phyloP scores from a whole-genome alignment of 495 filamentous ascomycete species.

The Daldinia decipiens region DNA sequence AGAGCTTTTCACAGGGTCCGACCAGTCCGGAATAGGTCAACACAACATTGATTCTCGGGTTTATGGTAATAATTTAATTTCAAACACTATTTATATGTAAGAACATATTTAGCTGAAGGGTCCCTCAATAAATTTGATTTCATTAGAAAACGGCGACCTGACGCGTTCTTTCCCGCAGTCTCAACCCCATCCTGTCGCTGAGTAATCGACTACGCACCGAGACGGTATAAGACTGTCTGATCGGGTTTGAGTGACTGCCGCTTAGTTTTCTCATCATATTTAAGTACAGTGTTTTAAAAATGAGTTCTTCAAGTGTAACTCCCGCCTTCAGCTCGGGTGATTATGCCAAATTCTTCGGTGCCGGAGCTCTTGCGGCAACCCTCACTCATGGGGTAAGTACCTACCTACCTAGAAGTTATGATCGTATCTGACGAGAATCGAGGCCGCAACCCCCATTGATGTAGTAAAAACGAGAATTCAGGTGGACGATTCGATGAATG shows the following conservation, averaged over 20 bases:
- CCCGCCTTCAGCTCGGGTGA: constrained; percentile 44
- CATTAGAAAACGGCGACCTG: not conserved
- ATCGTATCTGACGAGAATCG: constrained; percentile 8
- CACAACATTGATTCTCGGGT: not conserved
- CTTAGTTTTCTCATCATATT: not conserved
- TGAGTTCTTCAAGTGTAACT: constrained; percentile 37
- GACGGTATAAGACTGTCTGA: not conserved
- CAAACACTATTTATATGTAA: too few species aligned
- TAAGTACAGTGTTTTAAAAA: not conserved
- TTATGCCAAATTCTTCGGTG: constrained; percentile 81
- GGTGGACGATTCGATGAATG: constrained; percentile 79
- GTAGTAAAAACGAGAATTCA: constrained; percentile 80
- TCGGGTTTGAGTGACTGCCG: not conserved
- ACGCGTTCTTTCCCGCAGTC: not conserved
- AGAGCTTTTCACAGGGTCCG: constrained; percentile 8
- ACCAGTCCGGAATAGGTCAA: constrained; percentile 18
- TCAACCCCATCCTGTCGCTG: constrained; percentile 22
- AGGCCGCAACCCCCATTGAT: constrained; percentile 60
- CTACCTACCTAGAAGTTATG: constrained; percentile 65
- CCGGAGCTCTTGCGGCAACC: constrained; percentile 84
- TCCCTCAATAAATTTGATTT: not conserved
- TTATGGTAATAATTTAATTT: not conserved
- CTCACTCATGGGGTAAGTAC: constrained; percentile 84
- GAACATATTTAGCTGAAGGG: too few species aligned
- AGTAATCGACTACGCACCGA: constrained; percentile 22